These are phyloP conservation scores for Phellopilus nigrolimitatus DNA, from an alignment of 1,284 basidiomycete species.

Conservation along the genomic window DNA sequence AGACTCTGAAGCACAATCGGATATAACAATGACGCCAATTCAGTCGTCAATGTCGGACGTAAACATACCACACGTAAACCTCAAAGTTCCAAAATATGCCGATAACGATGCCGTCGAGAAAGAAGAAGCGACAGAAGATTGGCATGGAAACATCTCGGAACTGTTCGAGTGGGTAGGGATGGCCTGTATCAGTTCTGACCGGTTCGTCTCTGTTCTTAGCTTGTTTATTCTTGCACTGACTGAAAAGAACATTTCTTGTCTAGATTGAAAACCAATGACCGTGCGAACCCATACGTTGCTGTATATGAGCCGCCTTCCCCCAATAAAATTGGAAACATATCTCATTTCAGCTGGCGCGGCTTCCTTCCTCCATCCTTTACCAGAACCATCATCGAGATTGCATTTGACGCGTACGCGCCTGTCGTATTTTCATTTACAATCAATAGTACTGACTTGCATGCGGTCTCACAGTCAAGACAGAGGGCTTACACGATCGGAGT, in stretches of 20 bases:
- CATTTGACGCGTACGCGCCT: conserved; percentile 36
- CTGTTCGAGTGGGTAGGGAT: conserved; percentile 71
- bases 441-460: too few species aligned
- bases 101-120: neutral
- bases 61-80: neutral
- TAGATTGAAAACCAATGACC: conserved; percentile 37
- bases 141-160: conserved; percentile 38
- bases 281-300: conserved; percentile 42
- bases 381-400: conserved; percentile 40
- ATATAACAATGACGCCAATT: neutral
- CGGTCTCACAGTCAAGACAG: too few species aligned
- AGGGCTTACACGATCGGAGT: too few species aligned
- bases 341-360: conserved; percentile 55
- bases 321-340: conserved; percentile 39
- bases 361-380: conserved; percentile 49
- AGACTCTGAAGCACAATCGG: neutral
- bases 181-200: conserved; percentile 43
- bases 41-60: neutral
- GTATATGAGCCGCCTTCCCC: conserved; percentile 43
- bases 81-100: neutral
- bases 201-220: conserved; percentile 27
- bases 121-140: conserved; percentile 40
- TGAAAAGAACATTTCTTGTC: neutral
- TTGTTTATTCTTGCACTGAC: neutral
- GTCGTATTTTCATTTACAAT: too few species aligned